Percentiles rank a stretch among this genome's conserved stretches.
phyloP scores from a whole-genome alignment of 371 early-diverging fungal species.

The Mortierella sp. region DNA sequence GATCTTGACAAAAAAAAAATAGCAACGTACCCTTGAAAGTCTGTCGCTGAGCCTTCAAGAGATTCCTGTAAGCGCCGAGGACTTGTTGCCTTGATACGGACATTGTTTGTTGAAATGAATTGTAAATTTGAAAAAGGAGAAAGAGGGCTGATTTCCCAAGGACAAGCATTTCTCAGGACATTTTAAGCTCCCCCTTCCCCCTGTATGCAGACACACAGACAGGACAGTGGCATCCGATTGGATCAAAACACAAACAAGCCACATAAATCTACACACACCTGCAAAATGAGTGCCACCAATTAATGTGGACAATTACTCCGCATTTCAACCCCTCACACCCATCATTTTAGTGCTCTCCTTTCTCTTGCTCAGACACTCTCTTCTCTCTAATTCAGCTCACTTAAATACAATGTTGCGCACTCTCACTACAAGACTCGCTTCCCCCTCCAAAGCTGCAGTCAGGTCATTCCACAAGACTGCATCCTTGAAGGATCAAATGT shows the following conservation, averaged over 20 bases:
- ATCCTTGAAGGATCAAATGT: slow-evolving; percentile 44
- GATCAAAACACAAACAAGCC: too few relatives aligned
- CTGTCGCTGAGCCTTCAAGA: slow-evolving; percentile 52
- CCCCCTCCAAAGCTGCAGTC: slow-evolving; percentile 10
- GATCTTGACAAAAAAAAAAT: neutral
- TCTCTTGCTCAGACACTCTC: neutral
- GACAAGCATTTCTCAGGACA: neutral
- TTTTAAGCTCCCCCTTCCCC: too few relatives aligned
- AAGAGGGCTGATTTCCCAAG: neutral
- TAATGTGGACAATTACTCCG: too few relatives aligned
- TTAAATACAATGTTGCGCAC: slow-evolving; percentile 36
- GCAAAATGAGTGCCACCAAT: too few relatives aligned
- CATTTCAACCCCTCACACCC: neutral
- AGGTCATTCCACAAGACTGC: slow-evolving; percentile 46
- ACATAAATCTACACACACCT: too few relatives aligned
- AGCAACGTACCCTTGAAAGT: slow-evolving; percentile 50
- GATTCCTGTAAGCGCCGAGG: slow-evolving; percentile 55
- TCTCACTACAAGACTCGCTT: slow-evolving; percentile 22
- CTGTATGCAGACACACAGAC: too few relatives aligned
- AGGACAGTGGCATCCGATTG: too few relatives aligned
- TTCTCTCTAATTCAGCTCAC: neutral
- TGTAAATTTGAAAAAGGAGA: neutral
- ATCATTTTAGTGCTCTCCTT: neutral
- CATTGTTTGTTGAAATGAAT: slow-evolving; percentile 22
- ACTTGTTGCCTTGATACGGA: slow-evolving; percentile 49